Base-by-base conservation (phyloP, 2,329 filamentous ascomycete genomes). In the Paecilomyces sp. region DNA sequence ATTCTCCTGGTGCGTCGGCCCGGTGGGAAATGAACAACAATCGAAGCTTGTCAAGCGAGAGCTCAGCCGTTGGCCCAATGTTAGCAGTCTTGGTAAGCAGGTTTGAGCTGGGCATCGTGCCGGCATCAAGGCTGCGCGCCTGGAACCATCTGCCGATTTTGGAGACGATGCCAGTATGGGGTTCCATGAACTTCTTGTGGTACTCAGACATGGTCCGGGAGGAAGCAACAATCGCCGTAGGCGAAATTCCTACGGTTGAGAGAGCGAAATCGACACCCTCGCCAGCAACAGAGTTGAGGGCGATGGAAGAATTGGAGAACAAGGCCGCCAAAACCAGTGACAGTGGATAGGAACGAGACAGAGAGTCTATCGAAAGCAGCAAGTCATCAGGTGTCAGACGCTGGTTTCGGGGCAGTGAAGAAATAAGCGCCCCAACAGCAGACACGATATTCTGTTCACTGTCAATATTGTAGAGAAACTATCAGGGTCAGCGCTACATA, bases 231-330 rank as follows among this genome's bases (percentile, higher is more conserved):
- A 97, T 80, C 60, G 97, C 83, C 3, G 92, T 97, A 1, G 93
- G 93, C 0, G 89, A 84, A 47, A 95, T 80, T 54, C 87, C 86
- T 61, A 86, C 84, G 24, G 89, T 89, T 24, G 91, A 91, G 24
- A 92, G 76, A 18, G 81, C 79, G 41, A 97, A 81, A 70, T 94
- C 86, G 12, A 89, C 81, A 11, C 85, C 85, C 36, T 85, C 82
- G 6, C 89, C 89, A 15, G 92, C 89, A 28, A 96, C 92, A 0
- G 92, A 94, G 76, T 91, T 97, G 68, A 99, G 83, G 28, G 92
- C 91, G 22, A 99, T 78, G 0, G 91, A 94, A 18, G 91, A 83
- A 71, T 96, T 94, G 24, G 86, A 88, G 75, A 87, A 96, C 8
- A 99, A 83, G 0, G 92, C 92, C 1, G 88, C 86, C 60, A 99